A percentile compares a stretch with the other conserved stretches of the same genome.
Conservation (phyloP, 345 rosid species). For the Hibiscus mutabilis region DNA sequence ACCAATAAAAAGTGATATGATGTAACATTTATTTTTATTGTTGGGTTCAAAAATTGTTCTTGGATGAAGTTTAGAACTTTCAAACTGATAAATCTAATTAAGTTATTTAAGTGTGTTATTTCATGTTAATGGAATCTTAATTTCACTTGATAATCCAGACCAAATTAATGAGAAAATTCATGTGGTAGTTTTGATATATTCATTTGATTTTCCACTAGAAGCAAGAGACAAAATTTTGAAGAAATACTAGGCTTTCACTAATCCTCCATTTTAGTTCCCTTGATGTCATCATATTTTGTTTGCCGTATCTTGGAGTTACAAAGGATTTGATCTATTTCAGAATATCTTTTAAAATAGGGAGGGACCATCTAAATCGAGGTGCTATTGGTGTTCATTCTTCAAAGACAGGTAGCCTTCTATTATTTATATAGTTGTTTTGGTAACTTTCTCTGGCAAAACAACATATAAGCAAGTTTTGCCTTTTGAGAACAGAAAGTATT, state of each 20-base stretch:
- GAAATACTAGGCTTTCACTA: background rate
- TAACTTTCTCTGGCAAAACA: constrained; percentile 8
- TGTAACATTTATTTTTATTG: background rate
- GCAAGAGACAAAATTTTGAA: background rate
- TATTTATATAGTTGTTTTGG: constrained; percentile 8
- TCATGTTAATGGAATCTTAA: background rate
- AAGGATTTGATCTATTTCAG: constrained; percentile 4
- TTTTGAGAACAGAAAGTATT: constrained; percentile 18
- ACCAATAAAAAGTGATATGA: background rate
- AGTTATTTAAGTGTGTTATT: background rate
- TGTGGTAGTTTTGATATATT: background rate
- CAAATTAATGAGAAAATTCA: background rate
- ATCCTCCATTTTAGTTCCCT: background rate
- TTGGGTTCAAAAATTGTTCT: background rate
- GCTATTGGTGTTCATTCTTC: constrained; percentile 15
- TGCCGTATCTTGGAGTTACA: background rate
- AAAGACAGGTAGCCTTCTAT: constrained; percentile 42
- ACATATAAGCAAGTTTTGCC: constrained; percentile 19
- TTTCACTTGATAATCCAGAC: background rate
- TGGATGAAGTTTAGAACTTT: background rate
- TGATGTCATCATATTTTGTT: constrained; percentile 11
- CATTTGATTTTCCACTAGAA: background rate
- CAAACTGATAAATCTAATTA: background rate
- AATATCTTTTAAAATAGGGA: constrained; percentile 32
- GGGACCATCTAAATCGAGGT: constrained; percentile 24